Percentiles rank a stretch among this genome's conserved stretches.
These are phyloP conservation scores for Cryptococcus jaspeensis DNA, from an alignment of 1,284 basidiomycete species.

Conservation along the genomic window DNA sequence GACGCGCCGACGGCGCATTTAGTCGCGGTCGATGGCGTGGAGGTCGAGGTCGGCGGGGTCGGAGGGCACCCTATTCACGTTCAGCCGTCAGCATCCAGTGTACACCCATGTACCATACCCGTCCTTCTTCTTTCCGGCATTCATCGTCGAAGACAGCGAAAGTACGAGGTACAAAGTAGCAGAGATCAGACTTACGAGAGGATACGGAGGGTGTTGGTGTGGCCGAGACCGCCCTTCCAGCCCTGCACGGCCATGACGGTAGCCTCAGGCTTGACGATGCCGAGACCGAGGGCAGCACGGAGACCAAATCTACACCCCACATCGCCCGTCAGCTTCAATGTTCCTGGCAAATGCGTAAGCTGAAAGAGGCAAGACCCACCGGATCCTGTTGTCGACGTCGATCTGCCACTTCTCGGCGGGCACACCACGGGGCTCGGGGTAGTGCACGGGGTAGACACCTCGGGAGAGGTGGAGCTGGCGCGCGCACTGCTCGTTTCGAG, in stretches of 20 bases:
- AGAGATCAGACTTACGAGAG: slow-evolving; percentile 34
- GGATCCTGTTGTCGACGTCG: slow-evolving; percentile 66
- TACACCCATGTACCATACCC: too few relatives aligned
- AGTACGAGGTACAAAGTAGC: too few relatives aligned
- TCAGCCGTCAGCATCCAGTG: too few relatives aligned
- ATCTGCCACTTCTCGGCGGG: slow-evolving; percentile 92
- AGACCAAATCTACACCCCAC: slow-evolving; percentile 78
- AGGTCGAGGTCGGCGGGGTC: slow-evolving; percentile 77
- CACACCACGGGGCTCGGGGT: slow-evolving; percentile 87
- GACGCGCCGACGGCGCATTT: not conserved
- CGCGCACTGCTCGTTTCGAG: slow-evolving; percentile 91
- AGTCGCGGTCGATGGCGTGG: slow-evolving; percentile 57
- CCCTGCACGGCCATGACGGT: slow-evolving; percentile 96
- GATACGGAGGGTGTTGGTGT: slow-evolving; percentile 58
- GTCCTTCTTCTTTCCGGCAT: too few relatives aligned
- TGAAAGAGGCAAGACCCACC: slow-evolving; percentile 25
- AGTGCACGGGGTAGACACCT: slow-evolving; percentile 94
- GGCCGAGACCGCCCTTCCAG: slow-evolving; percentile 96
- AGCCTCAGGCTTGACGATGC: slow-evolving; percentile 84
- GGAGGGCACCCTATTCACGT: slow-evolving; percentile 69
- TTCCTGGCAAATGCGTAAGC: too few relatives aligned
- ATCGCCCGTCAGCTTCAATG: not conserved
- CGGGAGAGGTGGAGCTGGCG: slow-evolving; percentile 97
- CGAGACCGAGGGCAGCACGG: slow-evolving; percentile 78
- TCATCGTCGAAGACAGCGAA: too few relatives aligned